Base-by-base conservation (phyloP, 2,329 filamentous ascomycete species). In the Diaporthe capsici region DNA sequence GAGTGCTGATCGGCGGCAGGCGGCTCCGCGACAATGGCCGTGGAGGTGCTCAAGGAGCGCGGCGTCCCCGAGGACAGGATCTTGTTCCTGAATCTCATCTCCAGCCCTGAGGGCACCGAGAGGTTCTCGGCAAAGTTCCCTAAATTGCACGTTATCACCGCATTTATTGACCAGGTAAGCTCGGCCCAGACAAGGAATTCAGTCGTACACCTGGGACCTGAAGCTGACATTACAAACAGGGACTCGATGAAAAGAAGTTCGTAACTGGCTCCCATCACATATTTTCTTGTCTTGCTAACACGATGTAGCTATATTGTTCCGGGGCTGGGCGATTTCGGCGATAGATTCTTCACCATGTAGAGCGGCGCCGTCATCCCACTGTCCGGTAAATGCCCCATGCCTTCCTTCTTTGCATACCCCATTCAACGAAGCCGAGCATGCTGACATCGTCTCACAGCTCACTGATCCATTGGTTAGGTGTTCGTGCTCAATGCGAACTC, bases 191-290 rank as follows among this genome's bases (percentile, higher is more conserved):
- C 39, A 58, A 47, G 65, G 42, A 12, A 47, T 25, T 31, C 17
- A 31, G 22, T 25, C 12, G 71, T 75, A 28, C 72, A 53, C 34
- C 60, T 63, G 5, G 17, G 17, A 31, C 39, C 13, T 42, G 61
- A 44, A 68, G 57, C 80, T 83, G 80, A 84, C 78, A 58, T 28
- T 42, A 25, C 58, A 75, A 65, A n/a, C 78, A 92, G 87, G 96
- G 97, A n/a, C 88, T 99, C 78, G 94, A 99, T 84, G 96, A 97
- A 83, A 98, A 98, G 88, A 98, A 98, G 96, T 98, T 89, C 82
- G 92, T 88, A 75, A 60, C 67, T 61, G 28, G 34, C 68, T 58
- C 44, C 51, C 65, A 72, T 22, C 31, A 20, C 42, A 28, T 28
- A 8, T 28, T 7, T 67, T 25, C 58, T 75, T 57, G 74, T 79